Base-by-base conservation (phyloP, 768 basidiomycete species). In the Piloderma croceum region DNA sequence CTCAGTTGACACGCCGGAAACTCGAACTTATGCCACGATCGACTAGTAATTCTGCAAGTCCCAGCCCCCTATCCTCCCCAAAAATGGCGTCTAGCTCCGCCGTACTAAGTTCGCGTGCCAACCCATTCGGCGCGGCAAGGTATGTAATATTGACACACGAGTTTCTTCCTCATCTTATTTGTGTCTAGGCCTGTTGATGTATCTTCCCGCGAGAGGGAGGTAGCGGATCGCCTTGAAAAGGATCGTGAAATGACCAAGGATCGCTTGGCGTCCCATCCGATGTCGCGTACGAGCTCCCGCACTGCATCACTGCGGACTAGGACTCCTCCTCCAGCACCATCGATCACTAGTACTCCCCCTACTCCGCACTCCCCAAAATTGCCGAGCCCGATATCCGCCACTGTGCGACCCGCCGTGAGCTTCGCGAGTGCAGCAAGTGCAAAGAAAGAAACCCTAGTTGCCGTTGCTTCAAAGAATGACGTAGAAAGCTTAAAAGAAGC, bases 101-200 rank as follows among this genome's bases (percentile, higher is more conserved):
- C 33, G 47, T 55, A n/a, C 56, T 61, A 17, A 50, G 68, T 5
- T 56, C 69, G 24, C 64, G 77, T 24, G 56, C 83, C 44, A 91
- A 74, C 58, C 93, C 93, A 5, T 98, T 98, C 54, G 96, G 94
- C 36, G 71, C 74, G 39, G 94, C 94, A 24, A 83, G 67, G 87
- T 88, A 50, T 36, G 76, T 60, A 20, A 33, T 39, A 36, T 33
- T 17, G 22, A 19, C 25, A 39, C 11, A 19, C 32, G 32, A 10
- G 12, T 35, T 34, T 19, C 11, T 47, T 44, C 40, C 44, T 41
- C 38, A 10, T 22, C 21, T 36, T 22, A 21, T 38, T 25, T 31
- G 29, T 22, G n/a, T 40, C 22, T 42, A 89, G 86, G 51, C 91
- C 94, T 10, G 85, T 97, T 17, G 92, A 98, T 58, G 80, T 84